These are phyloP conservation scores for Venustampulla echinocandica DNA, from an alignment of 495 filamentous ascomycete species.

Conservation along the genomic window DNA sequence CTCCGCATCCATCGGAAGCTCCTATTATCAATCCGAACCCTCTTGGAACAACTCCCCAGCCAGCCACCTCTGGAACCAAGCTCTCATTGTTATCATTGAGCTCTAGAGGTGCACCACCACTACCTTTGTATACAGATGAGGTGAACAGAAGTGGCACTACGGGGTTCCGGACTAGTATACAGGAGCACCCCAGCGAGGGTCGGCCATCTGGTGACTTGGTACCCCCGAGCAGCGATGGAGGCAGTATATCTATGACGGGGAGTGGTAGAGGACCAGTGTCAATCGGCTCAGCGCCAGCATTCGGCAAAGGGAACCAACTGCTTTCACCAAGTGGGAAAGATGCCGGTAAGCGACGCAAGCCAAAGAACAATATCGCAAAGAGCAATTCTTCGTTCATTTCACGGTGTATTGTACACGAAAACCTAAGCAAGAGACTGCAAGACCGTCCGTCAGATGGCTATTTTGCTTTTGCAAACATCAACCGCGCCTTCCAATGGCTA, in stretches of 20 bases:
- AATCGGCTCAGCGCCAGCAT: slow-evolving; percentile 50
- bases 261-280: slow-evolving; percentile 19
- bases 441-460: slow-evolving; percentile 72
- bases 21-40: slow-evolving; percentile 81
- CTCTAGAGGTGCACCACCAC: slow-evolving; percentile 35
- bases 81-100: slow-evolving; percentile 67
- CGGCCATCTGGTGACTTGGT: slow-evolving; percentile 49
- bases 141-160: slow-evolving; percentile 33
- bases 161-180: slow-evolving; percentile 45
- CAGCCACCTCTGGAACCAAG: slow-evolving; percentile 80
- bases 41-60: slow-evolving; percentile 70
- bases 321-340: slow-evolving; percentile 61
- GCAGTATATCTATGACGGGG: slow-evolving; percentile 20
- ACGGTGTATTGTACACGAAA: slow-evolving; percentile 84
- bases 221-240: slow-evolving; percentile 25
- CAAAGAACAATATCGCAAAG: slow-evolving; percentile 95
- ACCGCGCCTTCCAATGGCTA: slow-evolving; percentile 75
- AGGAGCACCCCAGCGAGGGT: slow-evolving; percentile 50
- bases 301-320: slow-evolving; percentile 80
- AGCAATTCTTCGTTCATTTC: slow-evolving; percentile 97
- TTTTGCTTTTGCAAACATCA: slow-evolving; percentile 90
- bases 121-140: slow-evolving; percentile 37
- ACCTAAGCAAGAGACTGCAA: slow-evolving; percentile 62
- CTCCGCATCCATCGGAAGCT: slow-evolving; percentile 88
- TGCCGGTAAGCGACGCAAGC: slow-evolving; percentile 70